These are phyloP conservation scores for Glycine tomentella DNA, from an alignment of 306 rosid genomes.

Conservation along the genomic window DNA sequence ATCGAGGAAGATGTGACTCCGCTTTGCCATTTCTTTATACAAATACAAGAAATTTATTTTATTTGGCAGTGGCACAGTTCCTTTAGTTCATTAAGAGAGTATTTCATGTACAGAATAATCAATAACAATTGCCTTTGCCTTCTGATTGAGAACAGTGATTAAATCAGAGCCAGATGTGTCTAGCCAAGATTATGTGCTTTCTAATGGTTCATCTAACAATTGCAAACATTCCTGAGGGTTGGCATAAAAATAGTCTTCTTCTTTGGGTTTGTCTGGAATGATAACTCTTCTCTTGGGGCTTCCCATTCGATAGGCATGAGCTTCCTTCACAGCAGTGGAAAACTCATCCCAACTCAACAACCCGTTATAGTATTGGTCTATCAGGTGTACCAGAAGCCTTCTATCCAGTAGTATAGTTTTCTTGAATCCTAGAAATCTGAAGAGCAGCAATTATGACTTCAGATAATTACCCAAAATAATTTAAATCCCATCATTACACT, in stretches of 20 bases:
- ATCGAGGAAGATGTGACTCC: neutral
- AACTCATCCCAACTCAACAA: conserved; percentile 77
- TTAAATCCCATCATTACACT: neutral
- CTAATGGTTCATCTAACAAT: conserved; percentile 61
- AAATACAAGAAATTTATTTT: neutral
- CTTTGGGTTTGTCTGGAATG: conserved; percentile 68
- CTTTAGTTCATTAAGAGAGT: neutral
- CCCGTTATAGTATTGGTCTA: conserved; percentile 61
- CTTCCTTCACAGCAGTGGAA: conserved; percentile 62
- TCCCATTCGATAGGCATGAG: conserved; percentile 65
- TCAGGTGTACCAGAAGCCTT: conserved; percentile 61
- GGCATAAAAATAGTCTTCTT: conserved; percentile 86
- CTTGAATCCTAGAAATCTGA: conserved; percentile 79
- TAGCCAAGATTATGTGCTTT: conserved; percentile 43
- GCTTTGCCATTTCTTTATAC: neutral
- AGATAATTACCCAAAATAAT: conserved; percentile 22
- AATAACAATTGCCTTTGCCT: neutral
- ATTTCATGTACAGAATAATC: conserved; percentile 24
- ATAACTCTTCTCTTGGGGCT: conserved; percentile 58
- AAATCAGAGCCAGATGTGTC: neutral
- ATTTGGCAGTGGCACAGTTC: neutral
- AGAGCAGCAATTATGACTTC: conserved; percentile 14
- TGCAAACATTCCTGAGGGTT: conserved; percentile 80
- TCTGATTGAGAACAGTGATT: conserved; percentile 28
- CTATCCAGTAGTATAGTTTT: conserved; percentile 68